Percentiles rank a stretch among this genome's conserved stretches.
These are phyloP conservation scores for Diaporthe humulicola DNA, from an alignment of 2,329 filamentous ascomycete genomes.

Conservation along the genomic window DNA sequence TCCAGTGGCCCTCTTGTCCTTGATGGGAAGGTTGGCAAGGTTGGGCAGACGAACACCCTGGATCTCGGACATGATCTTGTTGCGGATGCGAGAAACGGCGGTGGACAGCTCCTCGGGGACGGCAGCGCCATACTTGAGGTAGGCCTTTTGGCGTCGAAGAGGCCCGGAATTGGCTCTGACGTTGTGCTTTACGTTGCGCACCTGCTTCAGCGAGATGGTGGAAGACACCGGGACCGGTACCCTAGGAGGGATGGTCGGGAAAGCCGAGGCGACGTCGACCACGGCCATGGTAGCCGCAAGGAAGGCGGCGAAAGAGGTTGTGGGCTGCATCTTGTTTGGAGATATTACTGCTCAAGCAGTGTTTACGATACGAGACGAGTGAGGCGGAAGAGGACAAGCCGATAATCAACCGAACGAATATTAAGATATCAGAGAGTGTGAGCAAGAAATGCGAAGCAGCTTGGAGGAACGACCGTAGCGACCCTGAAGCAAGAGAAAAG, in stretches of 20 bases:
- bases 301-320: constrained; percentile 38
- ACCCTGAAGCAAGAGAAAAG: constrained; percentile 34
- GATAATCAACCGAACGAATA: constrained; percentile 14
- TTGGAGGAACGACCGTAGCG: constrained; percentile 38
- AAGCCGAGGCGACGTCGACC: constrained; percentile 39
- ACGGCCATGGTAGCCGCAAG: constrained; percentile 40
- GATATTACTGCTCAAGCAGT: constrained; percentile 3
- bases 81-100: constrained; percentile 47
- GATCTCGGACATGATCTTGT: constrained; percentile 36
- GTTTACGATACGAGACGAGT: not conserved
- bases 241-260: constrained; percentile 36
- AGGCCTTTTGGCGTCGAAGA: constrained; percentile 52
- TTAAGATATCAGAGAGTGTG: constrained; percentile 32
- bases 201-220: constrained; percentile 40
- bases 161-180: constrained; percentile 49
- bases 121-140: constrained; percentile 54
- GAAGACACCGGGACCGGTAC: constrained; percentile 37
- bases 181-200: constrained; percentile 46
- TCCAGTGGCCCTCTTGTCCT: constrained; percentile 48
- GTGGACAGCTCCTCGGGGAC: constrained; percentile 49
- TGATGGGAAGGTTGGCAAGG: constrained; percentile 9
- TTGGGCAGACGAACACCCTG: constrained; percentile 28
- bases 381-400: constrained; percentile 9
- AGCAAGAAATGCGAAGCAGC: constrained; percentile 16
- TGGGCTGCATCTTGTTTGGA: constrained; percentile 36